Evolutionary conservation across 148 eudicot genomes (phyloP).

Genomic region (Talinum fruticosum): DNA sequence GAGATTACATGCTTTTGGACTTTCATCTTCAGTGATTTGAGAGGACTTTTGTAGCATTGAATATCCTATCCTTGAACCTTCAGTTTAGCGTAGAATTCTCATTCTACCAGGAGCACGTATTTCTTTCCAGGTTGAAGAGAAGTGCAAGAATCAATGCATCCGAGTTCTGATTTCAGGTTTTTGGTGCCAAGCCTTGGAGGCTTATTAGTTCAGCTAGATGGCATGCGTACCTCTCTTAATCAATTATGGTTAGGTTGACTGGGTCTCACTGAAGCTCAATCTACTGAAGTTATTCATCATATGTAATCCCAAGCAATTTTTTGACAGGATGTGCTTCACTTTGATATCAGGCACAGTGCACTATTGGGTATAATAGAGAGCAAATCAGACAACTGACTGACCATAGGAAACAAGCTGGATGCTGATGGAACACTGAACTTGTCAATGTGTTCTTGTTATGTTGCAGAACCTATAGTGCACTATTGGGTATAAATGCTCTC

Average conservation of each 20-base stretch:
- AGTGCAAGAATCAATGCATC: neutral
- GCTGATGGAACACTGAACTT: neutral
- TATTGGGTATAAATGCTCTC: too few species aligned
- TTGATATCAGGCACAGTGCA: neutral
- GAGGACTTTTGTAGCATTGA: neutral
- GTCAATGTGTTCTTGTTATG: neutral
- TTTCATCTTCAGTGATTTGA: constrained; percentile 22
- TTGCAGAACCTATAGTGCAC: too few species aligned
- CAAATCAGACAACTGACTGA: too few species aligned
- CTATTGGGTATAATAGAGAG: neutral
- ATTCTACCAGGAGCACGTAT: neutral
- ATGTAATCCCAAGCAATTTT: neutral
- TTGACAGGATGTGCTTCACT: neutral
- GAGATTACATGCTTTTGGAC: constrained; percentile 41
- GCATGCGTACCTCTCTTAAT: neutral
- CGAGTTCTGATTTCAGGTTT: neutral
- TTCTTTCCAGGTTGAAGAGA: neutral
- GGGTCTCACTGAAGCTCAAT: neutral
- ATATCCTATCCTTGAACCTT: neutral
- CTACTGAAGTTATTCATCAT: neutral
- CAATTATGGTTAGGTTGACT: too few species aligned
- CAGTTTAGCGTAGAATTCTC: neutral
- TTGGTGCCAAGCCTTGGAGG: neutral
- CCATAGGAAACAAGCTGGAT: neutral
- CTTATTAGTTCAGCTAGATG: neutral